Percentiles rank a stretch among this genome's conserved stretches.
These are phyloP conservation scores for Didymella glomerata DNA, from an alignment of 2,329 filamentous ascomycete species.

Conservation along the genomic window DNA sequence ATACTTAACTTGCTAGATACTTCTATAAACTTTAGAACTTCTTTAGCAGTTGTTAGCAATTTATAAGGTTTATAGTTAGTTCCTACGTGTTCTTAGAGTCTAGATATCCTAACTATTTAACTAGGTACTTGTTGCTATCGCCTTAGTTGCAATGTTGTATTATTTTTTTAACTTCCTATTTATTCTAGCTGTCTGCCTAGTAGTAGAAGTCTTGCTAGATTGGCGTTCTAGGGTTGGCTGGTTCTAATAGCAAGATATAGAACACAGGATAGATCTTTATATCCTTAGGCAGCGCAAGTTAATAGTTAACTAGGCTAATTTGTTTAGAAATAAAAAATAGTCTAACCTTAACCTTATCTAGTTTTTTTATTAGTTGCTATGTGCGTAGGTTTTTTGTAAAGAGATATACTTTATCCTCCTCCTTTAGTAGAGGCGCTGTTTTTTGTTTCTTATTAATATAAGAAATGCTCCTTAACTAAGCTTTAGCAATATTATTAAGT, in stretches of 20 bases:
- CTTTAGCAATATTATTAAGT: slow-evolving; percentile 3
- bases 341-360: too few species aligned
- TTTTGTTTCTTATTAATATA: slow-evolving; percentile 1
- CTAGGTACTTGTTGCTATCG: not conserved
- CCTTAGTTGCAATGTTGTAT: too few species aligned
- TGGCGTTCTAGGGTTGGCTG: not conserved
- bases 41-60: not conserved
- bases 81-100: not conserved
- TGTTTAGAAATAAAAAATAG: too few species aligned
- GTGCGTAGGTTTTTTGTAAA: slow-evolving; percentile 6
- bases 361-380: slow-evolving; percentile 6
- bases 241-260: slow-evolving; percentile 3
- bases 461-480: slow-evolving; percentile 1
- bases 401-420: not conserved
- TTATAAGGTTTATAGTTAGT: not conserved
- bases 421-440: not conserved
- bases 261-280: not conserved
- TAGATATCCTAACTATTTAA: slow-evolving; percentile 2
- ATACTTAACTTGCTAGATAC: too few species aligned
- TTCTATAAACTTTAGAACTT: too few species aligned
- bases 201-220: not conserved
- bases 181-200: too few species aligned
- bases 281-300: too few species aligned
- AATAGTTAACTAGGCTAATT: too few species aligned
- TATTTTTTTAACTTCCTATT: too few species aligned